Base-by-base conservation (phyloP, 1,139 yeast genomes). In the Kodamaea sp. region DNA sequence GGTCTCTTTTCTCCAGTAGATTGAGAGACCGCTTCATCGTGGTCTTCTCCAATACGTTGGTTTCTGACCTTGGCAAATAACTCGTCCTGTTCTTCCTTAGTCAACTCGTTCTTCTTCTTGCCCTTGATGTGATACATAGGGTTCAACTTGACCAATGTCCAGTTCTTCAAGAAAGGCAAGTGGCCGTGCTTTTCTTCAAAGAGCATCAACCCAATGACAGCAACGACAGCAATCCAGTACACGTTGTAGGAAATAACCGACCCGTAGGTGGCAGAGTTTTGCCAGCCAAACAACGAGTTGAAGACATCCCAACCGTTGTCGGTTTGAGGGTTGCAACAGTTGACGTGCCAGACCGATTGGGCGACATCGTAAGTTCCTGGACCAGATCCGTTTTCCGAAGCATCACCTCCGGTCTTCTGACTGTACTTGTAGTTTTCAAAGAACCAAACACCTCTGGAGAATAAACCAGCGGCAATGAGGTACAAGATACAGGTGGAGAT, bases 281-380 rank as follows among this genome's bases (percentile, higher is more conserved):
- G 95, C 96, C 96, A 87, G 46, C 95, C 95, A 35, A 87, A 65
- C 36, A 86, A 61, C 9, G 95, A 84, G 53, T 87, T 88, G 74
- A 89, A 88, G 42, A 89, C 78, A 77, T 85, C 94, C 96, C 96
- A 89, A 66, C 94, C 94, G 42, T 86, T 82, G 57, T 88, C 95
- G 31, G 72, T 71, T 61, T 82, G 86, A 23, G 95, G 95, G 64
- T 87, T 88, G 67, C 96, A 89, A 66, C 96, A 89, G 70, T 89
- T 88, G 43, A 89, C 90, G 61, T 89, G 97, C 88, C 95, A 89
- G 12, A 89, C 96, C 7, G 87, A 65, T 52, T 76, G 73, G 38
- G 70, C 53, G 48, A 88, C 78, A 59, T 89, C 83, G 60, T 89
- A 89, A 26, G 96, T 81, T 54, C 97, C 97, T 31, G 95, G 90